Evolutionary conservation across 805 yeast genomes (phyloP).

Genomic region (Saturnispora saitoi): DNA sequence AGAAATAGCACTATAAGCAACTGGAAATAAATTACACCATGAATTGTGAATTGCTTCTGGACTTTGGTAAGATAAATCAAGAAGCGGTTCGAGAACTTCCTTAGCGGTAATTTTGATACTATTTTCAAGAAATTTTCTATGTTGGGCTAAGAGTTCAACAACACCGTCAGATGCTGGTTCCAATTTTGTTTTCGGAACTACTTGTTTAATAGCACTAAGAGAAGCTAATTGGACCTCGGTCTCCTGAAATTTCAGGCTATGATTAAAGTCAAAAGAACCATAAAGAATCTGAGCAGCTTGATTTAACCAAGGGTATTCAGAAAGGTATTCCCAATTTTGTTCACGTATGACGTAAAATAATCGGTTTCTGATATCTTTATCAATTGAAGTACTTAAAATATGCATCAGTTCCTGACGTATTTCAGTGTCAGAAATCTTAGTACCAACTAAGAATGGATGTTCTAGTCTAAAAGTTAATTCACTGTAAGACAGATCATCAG

Average conservation of each 20-base stretch:
- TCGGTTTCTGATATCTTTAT: constrained; percentile 67
- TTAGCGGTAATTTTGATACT: constrained; percentile 38
- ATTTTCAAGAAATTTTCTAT: constrained; percentile 18
- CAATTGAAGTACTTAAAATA: constrained; percentile 70
- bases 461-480: constrained; percentile 93
- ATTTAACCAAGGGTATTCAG: constrained; percentile 90
- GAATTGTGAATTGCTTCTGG: constrained; percentile 70
- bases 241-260: constrained; percentile 36
- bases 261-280: constrained; percentile 58
- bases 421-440: constrained; percentile 66
- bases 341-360: constrained; percentile 83
- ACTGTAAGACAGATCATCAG: constrained; percentile 64
- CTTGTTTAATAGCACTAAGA: constrained; percentile 36
- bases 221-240: constrained; percentile 48
- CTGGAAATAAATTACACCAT: constrained; percentile 81
- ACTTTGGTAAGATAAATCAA: constrained; percentile 75
- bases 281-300: constrained; percentile 84
- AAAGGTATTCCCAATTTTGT: constrained; percentile 93
- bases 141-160: constrained; percentile 17
- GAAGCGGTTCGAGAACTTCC: constrained; percentile 60
- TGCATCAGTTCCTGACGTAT: constrained; percentile 73
- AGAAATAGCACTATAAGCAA: constrained; percentile 65
- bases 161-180: constrained; percentile 14
- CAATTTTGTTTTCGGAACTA: constrained; percentile 16
- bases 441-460: constrained; percentile 92